phyloP scores from a whole-genome alignment of 495 filamentous ascomycete species.

The Penicillium ucsense region DNA sequence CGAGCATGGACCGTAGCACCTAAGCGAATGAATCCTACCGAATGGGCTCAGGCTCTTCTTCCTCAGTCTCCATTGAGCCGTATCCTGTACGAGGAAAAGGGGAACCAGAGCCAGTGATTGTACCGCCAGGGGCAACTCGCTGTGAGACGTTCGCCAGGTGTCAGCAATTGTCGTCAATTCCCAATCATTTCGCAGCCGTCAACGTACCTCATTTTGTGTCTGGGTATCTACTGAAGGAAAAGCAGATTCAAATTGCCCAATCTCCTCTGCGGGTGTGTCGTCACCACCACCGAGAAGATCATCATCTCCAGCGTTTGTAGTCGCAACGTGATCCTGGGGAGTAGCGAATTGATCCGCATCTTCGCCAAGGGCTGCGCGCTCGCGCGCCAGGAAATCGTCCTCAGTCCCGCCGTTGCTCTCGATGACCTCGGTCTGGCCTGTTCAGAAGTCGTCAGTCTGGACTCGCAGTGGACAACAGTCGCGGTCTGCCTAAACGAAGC shows the following conservation, averaged over 20 bases:
- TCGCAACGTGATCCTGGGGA: conserved; percentile 56
- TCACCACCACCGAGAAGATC: conserved; percentile 60
- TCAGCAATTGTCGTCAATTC: too few relatives aligned
- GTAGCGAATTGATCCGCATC: conserved; percentile 87
- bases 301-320: conserved; percentile 54
- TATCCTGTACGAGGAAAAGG: conserved; percentile 55
- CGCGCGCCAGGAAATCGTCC: conserved; percentile 80
- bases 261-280: conserved; percentile 39
- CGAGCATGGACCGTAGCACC: not conserved
- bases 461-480: conserved; percentile 8
- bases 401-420: conserved; percentile 33
- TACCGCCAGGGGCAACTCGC: conserved; percentile 77
- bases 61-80: conserved; percentile 46
- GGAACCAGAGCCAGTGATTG: conserved; percentile 75
- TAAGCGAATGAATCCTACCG: conserved; percentile 33
- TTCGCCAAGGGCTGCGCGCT: conserved; percentile 80
- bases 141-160: not conserved
- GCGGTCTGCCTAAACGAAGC: conserved; percentile 20
- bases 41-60: conserved; percentile 80
- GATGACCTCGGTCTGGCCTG: conserved; percentile 51
- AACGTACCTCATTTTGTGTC: conserved; percentile 60
- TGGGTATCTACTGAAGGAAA: conserved; percentile 73
- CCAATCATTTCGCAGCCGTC: too few relatives aligned
- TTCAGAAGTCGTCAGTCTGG: conserved; percentile 17
- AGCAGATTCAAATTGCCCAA: conserved; percentile 71